Evolutionary conservation across 345 rosid genomes (phyloP).

Genomic region (Eucalyptus curtisii): DNA sequence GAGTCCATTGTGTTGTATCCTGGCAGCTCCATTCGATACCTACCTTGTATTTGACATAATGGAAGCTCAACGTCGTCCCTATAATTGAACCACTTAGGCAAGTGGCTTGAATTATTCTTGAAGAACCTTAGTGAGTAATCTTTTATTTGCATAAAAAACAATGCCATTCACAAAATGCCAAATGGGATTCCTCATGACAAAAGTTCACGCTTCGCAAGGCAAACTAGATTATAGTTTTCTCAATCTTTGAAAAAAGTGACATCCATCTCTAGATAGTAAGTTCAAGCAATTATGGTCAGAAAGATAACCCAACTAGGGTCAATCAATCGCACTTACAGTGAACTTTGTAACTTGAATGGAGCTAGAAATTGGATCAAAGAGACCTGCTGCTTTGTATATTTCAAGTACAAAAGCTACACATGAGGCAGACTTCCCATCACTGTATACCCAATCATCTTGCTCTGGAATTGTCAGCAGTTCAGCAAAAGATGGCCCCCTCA

Average conservation of each 20-base stretch:
- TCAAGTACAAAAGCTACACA: slow-evolving; percentile 83
- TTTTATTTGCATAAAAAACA: no score
- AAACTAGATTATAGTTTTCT: no score
- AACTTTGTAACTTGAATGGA: slow-evolving; percentile 85
- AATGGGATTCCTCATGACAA: no score
- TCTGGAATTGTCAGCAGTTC: slow-evolving; percentile 75
- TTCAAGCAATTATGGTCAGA: no score
- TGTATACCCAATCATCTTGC: slow-evolving; percentile 78
- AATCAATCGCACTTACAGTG: slow-evolving; percentile 39
- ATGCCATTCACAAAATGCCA: no score
- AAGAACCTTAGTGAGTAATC: no score
- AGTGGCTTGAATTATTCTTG: no score
- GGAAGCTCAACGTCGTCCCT: slow-evolving; percentile 47
- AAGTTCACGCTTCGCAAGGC: no score
- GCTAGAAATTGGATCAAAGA: slow-evolving; percentile 51
- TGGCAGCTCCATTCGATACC: slow-evolving; percentile 86
- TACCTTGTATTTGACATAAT: slow-evolving; percentile 80
- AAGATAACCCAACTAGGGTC: no score
- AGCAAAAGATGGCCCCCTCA: slow-evolving; percentile 10
- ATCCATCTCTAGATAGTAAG: no score
- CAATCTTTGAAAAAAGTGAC: no score
- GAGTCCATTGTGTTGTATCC: slow-evolving; percentile 68
- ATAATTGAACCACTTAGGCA: no score
- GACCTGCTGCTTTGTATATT: slow-evolving; percentile 85
- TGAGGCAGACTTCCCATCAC: slow-evolving; percentile 86